Percentiles rank a stretch among this genome's conserved stretches.
phyloP scores from a whole-genome alignment of 2,329 filamentous ascomycete species.

The Akanthomyces dipterigenus region DNA sequence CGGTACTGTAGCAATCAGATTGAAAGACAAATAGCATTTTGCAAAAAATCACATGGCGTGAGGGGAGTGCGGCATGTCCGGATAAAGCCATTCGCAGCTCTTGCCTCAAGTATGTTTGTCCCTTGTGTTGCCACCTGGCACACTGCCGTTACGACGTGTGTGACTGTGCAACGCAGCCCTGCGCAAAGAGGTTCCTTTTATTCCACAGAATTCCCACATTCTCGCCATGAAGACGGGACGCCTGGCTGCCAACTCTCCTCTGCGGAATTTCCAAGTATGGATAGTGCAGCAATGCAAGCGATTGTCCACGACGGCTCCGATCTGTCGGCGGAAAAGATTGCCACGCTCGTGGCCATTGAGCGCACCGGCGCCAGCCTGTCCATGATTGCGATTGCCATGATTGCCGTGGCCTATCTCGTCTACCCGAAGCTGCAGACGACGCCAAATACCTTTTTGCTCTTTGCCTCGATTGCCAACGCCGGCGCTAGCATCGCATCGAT shows the following conservation, averaged over 20 bases:
- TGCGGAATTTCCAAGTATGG: not conserved
- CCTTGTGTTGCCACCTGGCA: constrained; percentile 8
- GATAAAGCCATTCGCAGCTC: constrained; percentile 4
- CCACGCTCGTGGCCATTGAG: constrained; percentile 44
- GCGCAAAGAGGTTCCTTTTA: not conserved
- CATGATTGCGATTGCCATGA: constrained; percentile 41
- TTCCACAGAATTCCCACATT: not conserved
- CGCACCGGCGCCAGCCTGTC: constrained; percentile 48
- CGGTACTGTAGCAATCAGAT: not conserved
- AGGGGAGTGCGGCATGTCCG: not conserved
- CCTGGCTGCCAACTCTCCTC: not conserved
- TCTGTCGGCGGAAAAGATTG: constrained; percentile 31
- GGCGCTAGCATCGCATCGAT: constrained; percentile 59
- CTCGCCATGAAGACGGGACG: not conserved
- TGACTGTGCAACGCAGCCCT: not conserved
- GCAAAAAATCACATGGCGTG: not conserved
- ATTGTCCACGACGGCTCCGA: not conserved
- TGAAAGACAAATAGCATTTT: not conserved
- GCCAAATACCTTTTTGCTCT: constrained; percentile 44
- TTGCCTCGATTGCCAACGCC: constrained; percentile 34
- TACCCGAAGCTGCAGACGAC: constrained; percentile 49
- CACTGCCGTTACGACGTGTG: constrained; percentile 1
- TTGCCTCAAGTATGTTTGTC: constrained; percentile 6
- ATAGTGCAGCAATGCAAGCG: not conserved
- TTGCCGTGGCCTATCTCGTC: constrained; percentile 41